A percentile compares a stretch with the other conserved stretches of the same genome.
Conservation (phyloP, 148 eudicot species). For the Simmondsia chinensis region DNA sequence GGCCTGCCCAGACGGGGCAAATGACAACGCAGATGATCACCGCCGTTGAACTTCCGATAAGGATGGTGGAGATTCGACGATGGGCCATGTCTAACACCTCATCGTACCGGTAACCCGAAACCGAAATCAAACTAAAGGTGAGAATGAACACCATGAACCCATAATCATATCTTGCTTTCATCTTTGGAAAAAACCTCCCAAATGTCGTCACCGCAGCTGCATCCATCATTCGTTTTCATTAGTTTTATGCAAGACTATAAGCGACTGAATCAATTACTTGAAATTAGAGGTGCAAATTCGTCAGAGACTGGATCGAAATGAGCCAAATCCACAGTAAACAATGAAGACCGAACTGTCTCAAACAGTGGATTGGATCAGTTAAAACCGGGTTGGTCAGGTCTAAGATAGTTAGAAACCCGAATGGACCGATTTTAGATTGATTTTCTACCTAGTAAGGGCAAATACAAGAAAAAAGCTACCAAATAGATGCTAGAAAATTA, state of each 20-base stretch:
- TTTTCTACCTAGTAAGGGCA: no score
- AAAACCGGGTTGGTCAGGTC: no score
- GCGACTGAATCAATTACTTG: no score
- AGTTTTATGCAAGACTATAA: slow-evolving; percentile 12
- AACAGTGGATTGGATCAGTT: no score
- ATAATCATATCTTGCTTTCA: slow-evolving; percentile 64
- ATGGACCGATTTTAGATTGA: no score
- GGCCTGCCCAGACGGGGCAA: slow-evolving; percentile 73
- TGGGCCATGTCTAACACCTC: slow-evolving; percentile 38
- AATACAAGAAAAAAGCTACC: no score
- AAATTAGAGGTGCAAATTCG: no score
- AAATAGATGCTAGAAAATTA: no score
- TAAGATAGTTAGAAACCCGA: no score
- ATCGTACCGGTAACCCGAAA: slow-evolving; percentile 41
- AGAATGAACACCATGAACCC: slow-evolving; percentile 56
- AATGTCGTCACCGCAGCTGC: slow-evolving; percentile 55
- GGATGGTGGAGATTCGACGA: slow-evolving; percentile 37
- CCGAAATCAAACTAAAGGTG: slow-evolving; percentile 47
- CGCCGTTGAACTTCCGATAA: slow-evolving; percentile 38
- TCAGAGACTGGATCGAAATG: no score
- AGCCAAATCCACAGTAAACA: no score
- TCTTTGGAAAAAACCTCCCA: slow-evolving; percentile 42
- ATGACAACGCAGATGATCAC: slow-evolving; percentile 30
- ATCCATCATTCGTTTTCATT: slow-evolving; percentile 8
- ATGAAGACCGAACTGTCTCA: no score